Evolutionary conservation across 2,329 filamentous ascomycete genomes (phyloP).

Genomic region (Eutypella sp.): DNA sequence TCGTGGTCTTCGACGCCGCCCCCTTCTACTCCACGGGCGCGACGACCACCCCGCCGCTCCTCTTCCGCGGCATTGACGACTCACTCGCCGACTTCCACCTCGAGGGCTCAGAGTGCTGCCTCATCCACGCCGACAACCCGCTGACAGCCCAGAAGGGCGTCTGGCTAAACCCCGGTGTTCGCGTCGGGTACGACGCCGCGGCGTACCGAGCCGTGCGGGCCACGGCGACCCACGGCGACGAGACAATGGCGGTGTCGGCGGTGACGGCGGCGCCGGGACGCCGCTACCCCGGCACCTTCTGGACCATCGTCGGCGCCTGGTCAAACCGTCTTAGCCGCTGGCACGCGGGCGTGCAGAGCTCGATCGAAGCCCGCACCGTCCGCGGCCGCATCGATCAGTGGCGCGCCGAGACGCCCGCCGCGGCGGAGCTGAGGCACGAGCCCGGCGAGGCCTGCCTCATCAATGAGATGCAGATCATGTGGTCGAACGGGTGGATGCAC

Average conservation of each 20-base stretch:
- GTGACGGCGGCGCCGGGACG: slow-evolving; percentile 24
- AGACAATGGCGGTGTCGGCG: slow-evolving; percentile 31
- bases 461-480: slow-evolving; percentile 57
- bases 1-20: slow-evolving; percentile 40
- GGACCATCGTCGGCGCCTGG: slow-evolving; percentile 37
- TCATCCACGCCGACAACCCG: slow-evolving; percentile 55
- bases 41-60: slow-evolving; percentile 33
- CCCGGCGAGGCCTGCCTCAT: slow-evolving; percentile 47
- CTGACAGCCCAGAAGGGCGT: slow-evolving; percentile 39
- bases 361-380: slow-evolving; percentile 34
- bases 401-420: slow-evolving; percentile 28
- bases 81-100: slow-evolving; percentile 46
- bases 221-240: slow-evolving; percentile 34
- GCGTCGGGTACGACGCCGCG: slow-evolving; percentile 44
- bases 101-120: slow-evolving; percentile 59
- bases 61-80: slow-evolving; percentile 60
- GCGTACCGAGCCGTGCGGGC: slow-evolving; percentile 33
- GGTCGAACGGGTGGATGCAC: slow-evolving; percentile 54
- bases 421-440: slow-evolving; percentile 29
- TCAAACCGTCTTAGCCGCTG: slow-evolving; percentile 27
- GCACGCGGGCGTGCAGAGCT: slow-evolving; percentile 28
- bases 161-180: slow-evolving; percentile 50
- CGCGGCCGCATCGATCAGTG: slow-evolving; percentile 36
- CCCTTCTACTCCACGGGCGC: no score
- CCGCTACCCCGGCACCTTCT: slow-evolving; percentile 37